phyloP scores from a whole-genome alignment of 2,329 filamentous ascomycete genomes.

The Trichoderma sp. region DNA sequence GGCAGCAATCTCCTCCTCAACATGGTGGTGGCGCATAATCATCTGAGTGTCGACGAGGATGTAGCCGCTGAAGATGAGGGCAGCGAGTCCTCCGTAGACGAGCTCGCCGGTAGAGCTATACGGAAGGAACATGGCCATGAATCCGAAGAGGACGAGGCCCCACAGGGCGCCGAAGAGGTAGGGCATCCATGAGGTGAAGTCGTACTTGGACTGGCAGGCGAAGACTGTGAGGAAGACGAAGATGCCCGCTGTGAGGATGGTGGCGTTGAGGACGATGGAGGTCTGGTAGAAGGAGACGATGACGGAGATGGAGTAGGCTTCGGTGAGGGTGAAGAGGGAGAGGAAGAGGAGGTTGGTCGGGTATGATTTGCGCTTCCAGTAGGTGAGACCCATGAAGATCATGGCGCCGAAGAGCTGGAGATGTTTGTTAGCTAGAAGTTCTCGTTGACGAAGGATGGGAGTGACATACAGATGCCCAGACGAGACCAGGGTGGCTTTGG shows the following conservation, averaged over 20 bases:
- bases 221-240: conserved; percentile 80
- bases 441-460: background rate
- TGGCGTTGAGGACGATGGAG: conserved; percentile 82
- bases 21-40: conserved; percentile 91
- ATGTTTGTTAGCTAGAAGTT: conserved; percentile 27
- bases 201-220: conserved; percentile 96
- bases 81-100: conserved; percentile 76
- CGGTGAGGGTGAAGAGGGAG: conserved; percentile 80
- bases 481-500: conserved; percentile 75
- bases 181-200: conserved; percentile 96
- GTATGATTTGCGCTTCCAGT: conserved; percentile 94
- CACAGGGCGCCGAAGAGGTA: conserved; percentile 90
- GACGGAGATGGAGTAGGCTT: conserved; percentile 91
- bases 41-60: conserved; percentile 96
- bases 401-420: conserved; percentile 72
- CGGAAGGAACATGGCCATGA: conserved; percentile 89
- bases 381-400: conserved; percentile 81
- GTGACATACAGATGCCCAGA: conserved; percentile 71
- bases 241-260: conserved; percentile 81
- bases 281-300: conserved; percentile 88
- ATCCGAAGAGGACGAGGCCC: conserved; percentile 87
- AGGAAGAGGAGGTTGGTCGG: conserved; percentile 94
- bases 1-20: conserved; percentile 96
- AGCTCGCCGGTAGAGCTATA: conserved; percentile 79
- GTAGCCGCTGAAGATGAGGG: conserved; percentile 89